phyloP scores from a whole-genome alignment of 805 yeast species.

The Spathaspora girioi region DNA sequence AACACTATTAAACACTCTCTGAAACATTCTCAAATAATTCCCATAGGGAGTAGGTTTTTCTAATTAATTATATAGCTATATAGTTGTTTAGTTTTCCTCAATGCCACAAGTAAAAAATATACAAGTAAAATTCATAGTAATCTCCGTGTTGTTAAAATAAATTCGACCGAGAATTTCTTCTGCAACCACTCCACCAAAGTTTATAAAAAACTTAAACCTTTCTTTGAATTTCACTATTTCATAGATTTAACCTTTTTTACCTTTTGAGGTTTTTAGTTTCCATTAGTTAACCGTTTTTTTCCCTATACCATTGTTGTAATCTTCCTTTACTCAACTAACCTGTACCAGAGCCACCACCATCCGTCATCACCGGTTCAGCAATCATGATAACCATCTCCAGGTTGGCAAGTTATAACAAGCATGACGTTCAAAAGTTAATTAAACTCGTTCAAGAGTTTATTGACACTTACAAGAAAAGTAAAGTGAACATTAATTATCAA shows the following conservation, averaged over 20 bases:
- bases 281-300: neutral
- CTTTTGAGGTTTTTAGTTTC: neutral
- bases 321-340: neutral
- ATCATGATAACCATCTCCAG: slow-evolving; percentile 34
- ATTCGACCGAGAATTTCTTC: neutral
- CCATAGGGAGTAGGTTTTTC: too few relatives aligned
- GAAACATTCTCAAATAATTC: too few relatives aligned
- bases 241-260: neutral
- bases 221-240: too few relatives aligned
- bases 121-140: too few relatives aligned
- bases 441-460: slow-evolving; percentile 34
- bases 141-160: too few relatives aligned
- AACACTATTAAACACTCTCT: too few relatives aligned
- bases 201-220: neutral
- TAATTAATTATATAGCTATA: too few relatives aligned
- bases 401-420: slow-evolving; percentile 26
- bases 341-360: neutral
- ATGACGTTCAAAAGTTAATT: slow-evolving; percentile 31
- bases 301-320: neutral
- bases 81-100: too few relatives aligned
- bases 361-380: neutral
- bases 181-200: neutral
- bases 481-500: slow-evolving; percentile 36
- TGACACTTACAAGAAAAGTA: slow-evolving; percentile 30
- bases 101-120: too few relatives aligned